Evolutionary conservation across 345 rosid species (phyloP).

Genomic region (Fremontodendron californicum): DNA sequence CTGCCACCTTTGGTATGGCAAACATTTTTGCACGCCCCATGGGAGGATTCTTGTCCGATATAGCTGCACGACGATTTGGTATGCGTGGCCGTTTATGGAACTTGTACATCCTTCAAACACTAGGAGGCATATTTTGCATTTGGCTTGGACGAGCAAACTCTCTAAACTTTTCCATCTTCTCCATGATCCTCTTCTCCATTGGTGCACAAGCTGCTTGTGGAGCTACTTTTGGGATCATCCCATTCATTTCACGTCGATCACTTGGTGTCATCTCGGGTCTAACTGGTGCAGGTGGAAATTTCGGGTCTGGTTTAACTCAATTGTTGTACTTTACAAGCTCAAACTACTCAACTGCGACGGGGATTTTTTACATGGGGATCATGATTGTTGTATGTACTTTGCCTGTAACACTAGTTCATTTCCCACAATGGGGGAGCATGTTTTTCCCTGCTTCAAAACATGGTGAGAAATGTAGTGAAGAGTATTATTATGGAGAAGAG

Average conservation of each 20-base stretch:
- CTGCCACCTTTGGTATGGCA: conserved; percentile 57
- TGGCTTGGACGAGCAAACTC: conserved; percentile 43
- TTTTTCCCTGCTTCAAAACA: conserved; percentile 39
- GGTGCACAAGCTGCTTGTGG: conserved; percentile 63
- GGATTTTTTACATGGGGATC: conserved; percentile 48
- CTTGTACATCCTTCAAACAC: conserved; percentile 49
- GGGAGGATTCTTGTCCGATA: conserved; percentile 45
- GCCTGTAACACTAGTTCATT: conserved; percentile 41
- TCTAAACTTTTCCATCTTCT: conserved; percentile 28
- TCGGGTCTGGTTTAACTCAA: conserved; percentile 57
- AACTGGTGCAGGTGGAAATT: conserved; percentile 58
- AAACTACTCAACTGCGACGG: conserved; percentile 30
- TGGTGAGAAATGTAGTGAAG: conserved; percentile 33
- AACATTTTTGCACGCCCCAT: conserved; percentile 51
- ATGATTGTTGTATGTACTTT: conserved; percentile 54
- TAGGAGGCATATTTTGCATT: conserved; percentile 52
- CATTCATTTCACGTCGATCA: conserved; percentile 53
- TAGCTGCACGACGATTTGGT: conserved; percentile 37
- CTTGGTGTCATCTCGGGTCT: conserved; percentile 50
- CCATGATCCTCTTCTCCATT: conserved; percentile 50
- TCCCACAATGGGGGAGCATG: conserved; percentile 72
- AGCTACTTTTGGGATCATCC: conserved; percentile 56
- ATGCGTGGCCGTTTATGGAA: conserved; percentile 58
- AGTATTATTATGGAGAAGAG: conserved; percentile 42
- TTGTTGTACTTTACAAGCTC: conserved; percentile 42